phyloP scores from a whole-genome alignment of 1,139 yeast species.

The Blastobotrys capitulatus region DNA sequence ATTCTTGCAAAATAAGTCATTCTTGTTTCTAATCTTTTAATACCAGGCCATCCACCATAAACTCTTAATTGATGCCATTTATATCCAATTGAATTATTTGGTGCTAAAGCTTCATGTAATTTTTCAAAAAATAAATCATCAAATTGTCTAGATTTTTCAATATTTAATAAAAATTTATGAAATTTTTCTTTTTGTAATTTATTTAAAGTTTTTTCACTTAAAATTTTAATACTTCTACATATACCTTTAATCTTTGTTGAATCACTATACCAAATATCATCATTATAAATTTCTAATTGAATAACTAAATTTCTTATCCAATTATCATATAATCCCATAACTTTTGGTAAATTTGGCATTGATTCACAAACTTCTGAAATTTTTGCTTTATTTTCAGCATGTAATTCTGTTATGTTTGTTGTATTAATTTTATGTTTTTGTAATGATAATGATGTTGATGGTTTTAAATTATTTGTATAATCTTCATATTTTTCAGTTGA shows the following conservation, averaged over 20 bases:
- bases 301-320: background rate
- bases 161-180: background rate
- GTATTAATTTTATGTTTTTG: background rate
- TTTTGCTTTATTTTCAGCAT: background rate
- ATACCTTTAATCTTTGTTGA: background rate
- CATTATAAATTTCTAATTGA: background rate
- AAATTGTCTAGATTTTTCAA: background rate
- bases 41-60: constrained; percentile 13
- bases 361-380: background rate
- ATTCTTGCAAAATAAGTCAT: constrained; percentile 8
- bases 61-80: constrained; percentile 8
- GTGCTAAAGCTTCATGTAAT: constrained; percentile 5
- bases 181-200: background rate
- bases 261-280: constrained; percentile 3
- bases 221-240: background rate
- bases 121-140: background rate
- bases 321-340: constrained; percentile 2
- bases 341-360: background rate
- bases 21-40: constrained; percentile 4
- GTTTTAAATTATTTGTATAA: background rate
- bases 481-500: background rate
- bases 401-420: background rate
- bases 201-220: background rate
- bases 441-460: background rate
- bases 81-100: constrained; percentile 1